Percentiles rank a stretch among this genome's conserved stretches.
Evolutionary conservation across 257 asterid species (phyloP).

Genomic region (Primulina tabacum): DNA sequence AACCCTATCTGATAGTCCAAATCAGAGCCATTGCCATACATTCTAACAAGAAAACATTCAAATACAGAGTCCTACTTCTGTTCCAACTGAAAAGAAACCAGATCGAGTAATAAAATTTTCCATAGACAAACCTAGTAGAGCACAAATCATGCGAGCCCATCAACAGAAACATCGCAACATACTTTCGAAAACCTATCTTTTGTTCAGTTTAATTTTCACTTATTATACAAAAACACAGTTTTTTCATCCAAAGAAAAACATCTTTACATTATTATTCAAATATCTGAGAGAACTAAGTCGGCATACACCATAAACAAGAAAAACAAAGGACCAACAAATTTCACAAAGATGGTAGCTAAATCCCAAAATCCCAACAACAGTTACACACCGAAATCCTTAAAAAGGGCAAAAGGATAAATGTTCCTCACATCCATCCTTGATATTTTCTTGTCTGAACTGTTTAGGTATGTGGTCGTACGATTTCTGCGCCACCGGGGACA

Average conservation of each 20-base stretch:
- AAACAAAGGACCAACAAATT: neutral
- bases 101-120: neutral
- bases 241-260: neutral
- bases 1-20: no score
- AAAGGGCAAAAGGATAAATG: neutral
- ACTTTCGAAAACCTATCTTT: neutral
- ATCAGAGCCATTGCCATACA: no score
- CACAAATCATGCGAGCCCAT: neutral
- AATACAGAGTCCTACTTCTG: neutral
- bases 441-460: slow-evolving; percentile 78
- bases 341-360: neutral
- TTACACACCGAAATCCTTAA: neutral
- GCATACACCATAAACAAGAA: neutral
- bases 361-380: neutral
- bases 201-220: neutral
- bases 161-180: neutral
- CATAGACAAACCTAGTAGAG: neutral
- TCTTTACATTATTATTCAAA: neutral
- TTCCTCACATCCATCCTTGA: slow-evolving; percentile 77
- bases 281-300: neutral
- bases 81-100: neutral
- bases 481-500: slow-evolving; percentile 48
- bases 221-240: neutral
- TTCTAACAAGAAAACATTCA: neutral
- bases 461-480: slow-evolving; percentile 74